Base-by-base conservation (phyloP, 148 eudicot species). In the Diospyros lotus region DNA sequence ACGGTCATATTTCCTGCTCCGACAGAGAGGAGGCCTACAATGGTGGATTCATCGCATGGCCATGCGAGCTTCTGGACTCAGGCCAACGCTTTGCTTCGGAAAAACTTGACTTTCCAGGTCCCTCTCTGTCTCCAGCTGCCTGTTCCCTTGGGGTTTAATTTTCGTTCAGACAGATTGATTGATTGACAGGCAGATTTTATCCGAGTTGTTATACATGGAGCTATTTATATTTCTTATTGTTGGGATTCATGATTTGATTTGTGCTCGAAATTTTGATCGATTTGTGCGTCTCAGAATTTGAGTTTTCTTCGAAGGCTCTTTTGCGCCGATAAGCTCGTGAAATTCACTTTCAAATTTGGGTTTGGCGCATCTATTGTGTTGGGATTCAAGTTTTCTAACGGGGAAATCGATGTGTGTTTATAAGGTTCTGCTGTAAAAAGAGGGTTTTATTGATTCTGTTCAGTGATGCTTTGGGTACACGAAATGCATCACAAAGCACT, bases 1-100 rank as follows among this genome's bases (percentile, higher is more conserved):
- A 63, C 55, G 38, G 55, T 71, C 58, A 64, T 10, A 64, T 53
- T 62, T 63, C 55, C 4, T 4, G 8, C 1, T 17, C 40, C 9
- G 67, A 55, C 64, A 75, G 72, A 65, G 61, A 3, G 14, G 53
- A 3, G 53, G 11, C 9, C 53, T 4, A 46, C 45, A 60, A 90
- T 90, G 94, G 84, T 84, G 54, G 87, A 72, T 74, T 80, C 82
- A 17, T 66, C 92, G 1, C 74, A 75, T 61, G 93, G 87, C 10
- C 82, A 82, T 38, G 82, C 97, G 44, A 88, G 84, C 75, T 89
- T 86, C 79, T 84, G 84, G 76, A 88, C 97, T 55, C 97, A 88
- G 72, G 97, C 97, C 65, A 84, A 91, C 71, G 98, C 97, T 84
- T 81, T 94, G 79, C 87, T 94, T 73, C 84, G 98, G 12, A 94